These are phyloP conservation scores for Mycena olivaceomarginata DNA, from an alignment of 768 basidiomycete species.

Conservation along the genomic window DNA sequence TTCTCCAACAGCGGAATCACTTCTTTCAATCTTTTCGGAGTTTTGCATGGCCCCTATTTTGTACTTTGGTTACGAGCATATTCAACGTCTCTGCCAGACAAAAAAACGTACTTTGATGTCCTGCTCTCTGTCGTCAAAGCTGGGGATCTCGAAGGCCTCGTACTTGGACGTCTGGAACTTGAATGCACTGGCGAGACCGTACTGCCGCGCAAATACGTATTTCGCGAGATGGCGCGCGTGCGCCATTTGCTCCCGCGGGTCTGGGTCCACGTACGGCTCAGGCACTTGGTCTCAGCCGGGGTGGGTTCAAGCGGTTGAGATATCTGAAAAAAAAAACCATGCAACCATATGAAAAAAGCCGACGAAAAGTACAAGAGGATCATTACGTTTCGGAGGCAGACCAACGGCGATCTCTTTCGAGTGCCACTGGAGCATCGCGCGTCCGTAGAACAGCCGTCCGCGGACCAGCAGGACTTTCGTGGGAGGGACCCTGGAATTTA, in stretches of 20 bases:
- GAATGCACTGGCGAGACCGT: slow-evolving; percentile 80
- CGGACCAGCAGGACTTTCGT: slow-evolving; percentile 69
- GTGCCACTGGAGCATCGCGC: slow-evolving; percentile 73
- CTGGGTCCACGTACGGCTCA: slow-evolving; percentile 62
- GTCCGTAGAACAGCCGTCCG: slow-evolving; percentile 79
- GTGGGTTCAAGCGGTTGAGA: slow-evolving; percentile 76
- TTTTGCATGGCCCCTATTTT: slow-evolving; percentile 72
- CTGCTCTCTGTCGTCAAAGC: slow-evolving; percentile 77
- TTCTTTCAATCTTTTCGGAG: slow-evolving; percentile 82
- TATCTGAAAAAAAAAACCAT: slow-evolving; percentile 59
- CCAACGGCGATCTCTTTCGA: slow-evolving; percentile 74
- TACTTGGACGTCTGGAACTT: slow-evolving; percentile 47
- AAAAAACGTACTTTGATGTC: slow-evolving; percentile 77
- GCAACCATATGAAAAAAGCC: slow-evolving; percentile 15
- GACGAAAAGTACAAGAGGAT: neutral
- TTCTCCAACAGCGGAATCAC: slow-evolving; percentile 73
- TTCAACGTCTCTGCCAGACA: neutral
- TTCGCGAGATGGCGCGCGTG: slow-evolving; percentile 82
- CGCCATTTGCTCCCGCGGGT: slow-evolving; percentile 66
- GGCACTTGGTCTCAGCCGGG: slow-evolving; percentile 54
- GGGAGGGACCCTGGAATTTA: slow-evolving; percentile 14
- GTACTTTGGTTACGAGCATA: neutral
- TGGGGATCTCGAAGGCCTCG: slow-evolving; percentile 60
- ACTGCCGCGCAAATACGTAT: slow-evolving; percentile 91
- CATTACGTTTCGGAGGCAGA: slow-evolving; percentile 80